Evolutionary conservation across 352 stramenopile genomes (phyloP), one percentile per base, ranked within the genome.

Genomic region (Globisporangium nunn): DNA sequence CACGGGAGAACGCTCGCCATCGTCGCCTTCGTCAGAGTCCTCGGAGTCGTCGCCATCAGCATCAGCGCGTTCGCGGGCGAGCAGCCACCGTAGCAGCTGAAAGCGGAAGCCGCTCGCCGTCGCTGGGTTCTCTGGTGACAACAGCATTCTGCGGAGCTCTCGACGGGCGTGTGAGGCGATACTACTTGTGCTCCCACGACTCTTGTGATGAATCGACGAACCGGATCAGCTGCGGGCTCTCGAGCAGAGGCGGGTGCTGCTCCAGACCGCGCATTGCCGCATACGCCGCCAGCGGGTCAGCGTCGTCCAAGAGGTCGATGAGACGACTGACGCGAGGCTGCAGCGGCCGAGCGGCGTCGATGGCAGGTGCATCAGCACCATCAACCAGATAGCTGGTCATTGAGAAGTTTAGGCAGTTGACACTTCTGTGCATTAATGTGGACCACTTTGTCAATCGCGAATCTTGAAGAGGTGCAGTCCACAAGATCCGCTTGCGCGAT

Each of bases 71-170:
- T 35, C 50, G n/a, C 23, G 83, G 49, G 31, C 43, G 43, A 48
- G 43, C n/a, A 88, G 60, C 18, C 72, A 48, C 30, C 75, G 78
- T 4, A 88, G 44, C 6, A 86, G 52, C 48, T 84, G 72, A 33
- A 87, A 74, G 6, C 74, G 68, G 51, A 75, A 81, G 17, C 70
- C 68, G 54, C 64, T 70, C 52, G 56, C 52, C 14, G 51, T 23
- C 55, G 33, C 28, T 23, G 29, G 45, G 17, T 33, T 30, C 7
- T 41, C 12, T 51, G 49, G 35, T 43, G 8, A 7, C 51, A 62
- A 23, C 33, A 62, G 18, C 4, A 57, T 50, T 15, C 57, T 62
- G 37, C 18, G 15, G n/a, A 23, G 23, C 23, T 23, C 23, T 23
- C 18, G 37, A 52, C 17, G 40, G 31, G 15, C 44, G 31, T 48